Conservation (phyloP, 768 basidiomycete species). For the Suillus plorans region DNA sequence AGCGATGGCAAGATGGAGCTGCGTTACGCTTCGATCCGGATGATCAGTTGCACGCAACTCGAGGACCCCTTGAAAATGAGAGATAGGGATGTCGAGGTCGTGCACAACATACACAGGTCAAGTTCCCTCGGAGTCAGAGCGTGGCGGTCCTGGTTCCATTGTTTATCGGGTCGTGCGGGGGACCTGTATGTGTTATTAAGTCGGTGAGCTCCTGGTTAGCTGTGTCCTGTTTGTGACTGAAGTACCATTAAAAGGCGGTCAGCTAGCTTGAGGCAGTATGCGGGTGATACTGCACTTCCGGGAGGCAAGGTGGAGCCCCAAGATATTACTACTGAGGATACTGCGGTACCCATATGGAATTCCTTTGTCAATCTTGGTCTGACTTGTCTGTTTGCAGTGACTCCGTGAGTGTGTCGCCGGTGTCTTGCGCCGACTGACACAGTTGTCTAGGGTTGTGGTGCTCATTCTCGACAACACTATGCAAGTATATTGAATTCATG, state of each 20-base stretch:
- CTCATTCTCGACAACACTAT: conserved; percentile 79
- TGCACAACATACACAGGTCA: conserved; percentile 29
- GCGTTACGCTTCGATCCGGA: too few relatives aligned
- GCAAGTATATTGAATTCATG: conserved; percentile 39
- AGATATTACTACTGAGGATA: conserved; percentile 72
- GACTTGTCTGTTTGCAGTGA: conserved; percentile 43
- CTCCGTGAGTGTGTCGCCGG: conserved; percentile 60
- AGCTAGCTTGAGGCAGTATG: conserved; percentile 68
- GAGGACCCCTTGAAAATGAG: too few relatives aligned
- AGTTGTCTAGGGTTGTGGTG: conserved; percentile 67
- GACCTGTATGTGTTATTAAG: conserved; percentile 84
- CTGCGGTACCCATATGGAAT: conserved; percentile 57
- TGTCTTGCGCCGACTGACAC: neutral
- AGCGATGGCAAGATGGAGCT: too few relatives aligned
- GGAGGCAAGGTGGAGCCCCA: conserved; percentile 77
- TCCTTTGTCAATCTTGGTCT: neutral
- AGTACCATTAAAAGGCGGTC: conserved; percentile 55
- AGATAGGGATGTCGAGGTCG: too few relatives aligned
- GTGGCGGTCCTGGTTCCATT: conserved; percentile 83
- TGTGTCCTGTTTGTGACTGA: neutral
- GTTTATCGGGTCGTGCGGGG: conserved; percentile 80
- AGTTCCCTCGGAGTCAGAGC: conserved; percentile 54
- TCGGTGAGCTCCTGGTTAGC: conserved; percentile 47
- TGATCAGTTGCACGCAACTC: too few relatives aligned
- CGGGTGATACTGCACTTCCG: conserved; percentile 86